These are phyloP conservation scores for Penicillium crustosum DNA, from an alignment of 2,329 filamentous ascomycete species.

Conservation along the genomic window DNA sequence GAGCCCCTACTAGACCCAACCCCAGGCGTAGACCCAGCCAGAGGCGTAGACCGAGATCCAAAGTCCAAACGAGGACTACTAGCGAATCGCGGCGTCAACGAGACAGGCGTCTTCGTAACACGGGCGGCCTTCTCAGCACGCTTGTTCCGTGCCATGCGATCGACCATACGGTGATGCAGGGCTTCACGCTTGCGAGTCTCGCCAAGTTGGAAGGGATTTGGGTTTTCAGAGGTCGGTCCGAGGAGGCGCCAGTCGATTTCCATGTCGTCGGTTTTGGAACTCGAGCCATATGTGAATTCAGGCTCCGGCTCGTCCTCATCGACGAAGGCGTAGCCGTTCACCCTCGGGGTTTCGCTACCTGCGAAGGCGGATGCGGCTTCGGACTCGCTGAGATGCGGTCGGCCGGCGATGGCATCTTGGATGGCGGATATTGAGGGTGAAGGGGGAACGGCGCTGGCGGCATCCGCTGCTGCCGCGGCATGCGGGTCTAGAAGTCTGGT, in stretches of 20 bases:
- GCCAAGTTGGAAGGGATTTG: constrained; percentile 77
- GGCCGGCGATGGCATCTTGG: constrained; percentile 77
- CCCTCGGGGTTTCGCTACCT: constrained; percentile 77
- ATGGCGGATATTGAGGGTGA: constrained; percentile 85
- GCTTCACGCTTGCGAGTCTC: constrained; percentile 75
- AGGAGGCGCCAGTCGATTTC: constrained; percentile 38
- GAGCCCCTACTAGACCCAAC: constrained; percentile 8
- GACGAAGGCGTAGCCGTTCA: constrained; percentile 93
- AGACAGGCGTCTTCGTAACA: constrained; percentile 53
- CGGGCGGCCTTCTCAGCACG: constrained; percentile 60
- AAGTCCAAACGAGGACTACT: constrained; percentile 43
- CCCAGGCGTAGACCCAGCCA: constrained; percentile 18
- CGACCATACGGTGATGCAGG: constrained; percentile 83
- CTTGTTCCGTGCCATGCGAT: constrained; percentile 72
- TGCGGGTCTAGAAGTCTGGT: constrained; percentile 67
- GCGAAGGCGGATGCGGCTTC: constrained; percentile 52
- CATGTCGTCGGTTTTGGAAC: constrained; percentile 4
- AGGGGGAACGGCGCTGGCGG: constrained; percentile 52
- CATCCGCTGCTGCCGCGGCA: constrained; percentile 34
- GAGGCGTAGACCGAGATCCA: constrained; percentile 19
- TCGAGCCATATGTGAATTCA: constrained; percentile 19
- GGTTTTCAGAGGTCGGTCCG: constrained; percentile 50
- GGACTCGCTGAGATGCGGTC: constrained; percentile 61
- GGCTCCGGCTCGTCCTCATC: constrained; percentile 64
- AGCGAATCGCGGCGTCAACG: constrained; percentile 37